A percentile compares a stretch with the other conserved stretches of the same genome.
phyloP scores from a whole-genome alignment of 129 eudicot genomes.

The sunflower (Helianthus annuus) region DNA sequence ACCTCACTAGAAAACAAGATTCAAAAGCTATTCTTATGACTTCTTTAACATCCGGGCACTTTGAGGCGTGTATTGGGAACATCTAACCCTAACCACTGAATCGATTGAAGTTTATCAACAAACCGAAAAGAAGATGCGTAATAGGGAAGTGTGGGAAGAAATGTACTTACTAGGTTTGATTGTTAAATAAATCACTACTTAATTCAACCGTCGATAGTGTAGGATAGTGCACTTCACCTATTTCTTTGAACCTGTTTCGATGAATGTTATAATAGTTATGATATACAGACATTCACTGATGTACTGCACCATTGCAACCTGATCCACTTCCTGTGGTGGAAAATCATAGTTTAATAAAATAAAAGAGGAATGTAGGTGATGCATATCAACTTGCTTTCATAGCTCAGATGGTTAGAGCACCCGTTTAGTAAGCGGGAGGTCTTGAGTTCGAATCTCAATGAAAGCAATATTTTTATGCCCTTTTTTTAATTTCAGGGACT shows the following conservation, averaged over 20 bases:
- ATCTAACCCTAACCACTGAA: slow-evolving; percentile 51
- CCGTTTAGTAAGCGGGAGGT: slow-evolving; percentile 99
- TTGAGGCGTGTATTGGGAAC: slow-evolving; percentile 63
- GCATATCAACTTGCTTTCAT: slow-evolving; percentile 32
- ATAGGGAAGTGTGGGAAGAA: slow-evolving; percentile 70
- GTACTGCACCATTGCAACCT: background rate
- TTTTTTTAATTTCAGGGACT: background rate
- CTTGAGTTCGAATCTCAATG: slow-evolving; percentile 98
- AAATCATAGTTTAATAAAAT: slow-evolving; percentile 6
- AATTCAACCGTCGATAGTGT: slow-evolving; percentile 20
- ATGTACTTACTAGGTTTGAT: slow-evolving; percentile 59
- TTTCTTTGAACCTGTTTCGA: background rate
- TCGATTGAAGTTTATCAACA: slow-evolving; percentile 49
- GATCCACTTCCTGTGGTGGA: slow-evolving; percentile 4
- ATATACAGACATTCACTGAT: slow-evolving; percentile 4
- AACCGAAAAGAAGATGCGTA: slow-evolving; percentile 49
- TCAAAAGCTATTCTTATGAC: slow-evolving; percentile 50
- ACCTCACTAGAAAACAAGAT: slow-evolving; percentile 24
- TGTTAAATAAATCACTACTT: slow-evolving; percentile 59
- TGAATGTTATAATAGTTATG: slow-evolving; percentile 17
- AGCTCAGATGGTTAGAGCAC: slow-evolving; percentile 67
- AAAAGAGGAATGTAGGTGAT: too few relatives aligned
- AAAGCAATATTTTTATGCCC: slow-evolving; percentile 23
- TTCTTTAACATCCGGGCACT: slow-evolving; percentile 60
- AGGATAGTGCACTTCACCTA: background rate